Evolutionary conservation across 139 green algal genomes (phyloP), one percentile per base, ranked within the genome.

Genomic region (Monoraphidium neglectum): DNA sequence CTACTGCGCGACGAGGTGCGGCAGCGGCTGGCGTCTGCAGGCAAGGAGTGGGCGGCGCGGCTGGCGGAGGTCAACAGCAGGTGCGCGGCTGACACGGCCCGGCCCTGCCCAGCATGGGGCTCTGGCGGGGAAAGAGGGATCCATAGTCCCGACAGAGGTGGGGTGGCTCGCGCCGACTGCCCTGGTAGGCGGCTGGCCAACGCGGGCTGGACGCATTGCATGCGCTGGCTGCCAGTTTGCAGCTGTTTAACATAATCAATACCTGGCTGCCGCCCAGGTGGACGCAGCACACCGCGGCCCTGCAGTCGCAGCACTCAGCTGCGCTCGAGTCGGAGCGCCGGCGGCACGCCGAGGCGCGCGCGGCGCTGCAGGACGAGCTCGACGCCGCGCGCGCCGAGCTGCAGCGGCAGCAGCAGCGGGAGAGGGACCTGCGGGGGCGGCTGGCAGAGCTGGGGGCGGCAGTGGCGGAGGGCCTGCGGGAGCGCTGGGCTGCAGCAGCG

Each of bases 331-430:
- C 59, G 21, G 21, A 30, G 54, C 54, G 54, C 54, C 54, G 15
- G 21, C 54, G 24, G 12, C 12, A 16, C 35, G 28, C 70, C 36
- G 28, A 32, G 23, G 33, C 16, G 16, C 28, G 12, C 51, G 2
- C 38, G n/a, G 56, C 69, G 59, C 59, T 77, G 71, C 30, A 77
- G 71, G 56, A 69, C 57, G 38, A 46, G 59, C n/a, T 77, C 26
- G 62, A 77, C 28, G 38, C 59, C 40, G 57, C 71, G 56, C 37
- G 5, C 10, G 43, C 16, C 5, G 56, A 69, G 4, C 12, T 61
- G 4, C n/a, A 15, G 32, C n/a, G 12, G 2, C 54, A 62, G 16
- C 21, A 33, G 10, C 57, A 69, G 57, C 59, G 68, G n/a, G 26
- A 47, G 16, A 15, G 0, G 1, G 28, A 5, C n/a, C 28, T 38